Evolutionary conservation across 202 grass and related monocot genomes (phyloP).

Genomic region (Alloteropsis angusta): DNA sequence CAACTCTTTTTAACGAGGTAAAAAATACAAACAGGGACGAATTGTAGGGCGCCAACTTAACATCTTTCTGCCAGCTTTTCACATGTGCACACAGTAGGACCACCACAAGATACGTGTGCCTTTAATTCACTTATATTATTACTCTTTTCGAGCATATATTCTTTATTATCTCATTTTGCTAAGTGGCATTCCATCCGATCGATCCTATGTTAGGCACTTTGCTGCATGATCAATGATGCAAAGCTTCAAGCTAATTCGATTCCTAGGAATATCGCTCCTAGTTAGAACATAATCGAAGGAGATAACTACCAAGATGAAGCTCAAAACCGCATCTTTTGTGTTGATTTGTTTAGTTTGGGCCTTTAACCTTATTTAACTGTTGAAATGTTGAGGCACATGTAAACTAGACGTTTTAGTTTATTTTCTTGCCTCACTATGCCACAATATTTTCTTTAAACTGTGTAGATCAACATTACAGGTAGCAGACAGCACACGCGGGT

Average conservation of each 20-base stretch:
- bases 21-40: not conserved
- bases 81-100: not conserved
- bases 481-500: not conserved
- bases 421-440: not conserved
- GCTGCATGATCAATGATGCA: slow-evolving; percentile 18
- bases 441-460: not conserved
- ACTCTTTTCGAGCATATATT: slow-evolving; percentile 25
- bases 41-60: not conserved
- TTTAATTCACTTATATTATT: slow-evolving; percentile 4
- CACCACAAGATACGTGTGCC: slow-evolving; percentile 10
- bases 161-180: slow-evolving; percentile 16
- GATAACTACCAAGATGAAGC: slow-evolving; percentile 13
- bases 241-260: slow-evolving; percentile 8
- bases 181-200: slow-evolving; percentile 28
- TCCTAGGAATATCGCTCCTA: slow-evolving; percentile 23
- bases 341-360: not conserved
- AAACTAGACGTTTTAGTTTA: not conserved
- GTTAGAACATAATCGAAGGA: not conserved
- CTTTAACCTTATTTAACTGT: not conserved
- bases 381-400: not conserved
- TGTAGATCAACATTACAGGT: not conserved
- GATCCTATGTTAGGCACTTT: slow-evolving; percentile 20
- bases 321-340: not conserved
- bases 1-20: not conserved
- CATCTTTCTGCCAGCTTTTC: slow-evolving; percentile 6